phyloP scores from a whole-genome alignment of 768 basidiomycete genomes.

The Boletus vinaceobasis region DNA sequence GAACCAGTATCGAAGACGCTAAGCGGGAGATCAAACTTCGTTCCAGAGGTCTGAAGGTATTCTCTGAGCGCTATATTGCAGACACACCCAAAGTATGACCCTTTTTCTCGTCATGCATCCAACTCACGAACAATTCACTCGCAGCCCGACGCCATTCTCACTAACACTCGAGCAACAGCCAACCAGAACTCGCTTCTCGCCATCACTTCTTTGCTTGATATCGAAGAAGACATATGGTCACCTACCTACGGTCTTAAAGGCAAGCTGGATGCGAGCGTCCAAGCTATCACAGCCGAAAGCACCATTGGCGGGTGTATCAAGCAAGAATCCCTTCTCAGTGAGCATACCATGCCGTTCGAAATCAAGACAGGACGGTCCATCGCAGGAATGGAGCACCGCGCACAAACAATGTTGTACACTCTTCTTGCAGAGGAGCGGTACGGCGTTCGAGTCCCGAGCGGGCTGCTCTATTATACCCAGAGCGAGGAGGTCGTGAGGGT shows the following conservation, averaged over 20 bases:
- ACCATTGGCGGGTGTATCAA: slow-evolving; percentile 23
- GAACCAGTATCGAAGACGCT: slow-evolving; percentile 58
- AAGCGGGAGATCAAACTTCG: slow-evolving; percentile 57
- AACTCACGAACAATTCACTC: neutral
- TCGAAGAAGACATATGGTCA: slow-evolving; percentile 98
- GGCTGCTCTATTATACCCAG: slow-evolving; percentile 93
- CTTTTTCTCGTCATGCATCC: neutral
- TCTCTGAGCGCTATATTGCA: slow-evolving; percentile 65
- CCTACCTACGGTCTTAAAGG: slow-evolving; percentile 94
- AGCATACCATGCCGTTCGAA: slow-evolving; percentile 70
- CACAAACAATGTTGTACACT: slow-evolving; percentile 97
- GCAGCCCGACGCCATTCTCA: slow-evolving; percentile 62
- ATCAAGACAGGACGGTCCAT: slow-evolving; percentile 89
- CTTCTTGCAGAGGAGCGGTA: slow-evolving; percentile 90
- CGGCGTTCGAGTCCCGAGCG: slow-evolving; percentile 71
- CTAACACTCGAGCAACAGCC: slow-evolving; percentile 57
- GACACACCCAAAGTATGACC: slow-evolving; percentile 56
- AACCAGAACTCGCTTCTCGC: slow-evolving; percentile 58
- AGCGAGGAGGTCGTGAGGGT: slow-evolving; percentile 84
- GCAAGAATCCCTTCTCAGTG: slow-evolving; percentile 18
- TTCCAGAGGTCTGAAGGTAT: slow-evolving; percentile 61
- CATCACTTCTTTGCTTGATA: slow-evolving; percentile 71
- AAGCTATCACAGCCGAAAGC: slow-evolving; percentile 57
- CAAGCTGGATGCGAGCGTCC: slow-evolving; percentile 88
- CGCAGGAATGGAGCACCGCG: slow-evolving; percentile 87